Evolutionary conservation across 164 flowering plant species (phyloP), one percentile per base, ranked within the genome.

Genomic region (Saururus chinensis): DNA sequence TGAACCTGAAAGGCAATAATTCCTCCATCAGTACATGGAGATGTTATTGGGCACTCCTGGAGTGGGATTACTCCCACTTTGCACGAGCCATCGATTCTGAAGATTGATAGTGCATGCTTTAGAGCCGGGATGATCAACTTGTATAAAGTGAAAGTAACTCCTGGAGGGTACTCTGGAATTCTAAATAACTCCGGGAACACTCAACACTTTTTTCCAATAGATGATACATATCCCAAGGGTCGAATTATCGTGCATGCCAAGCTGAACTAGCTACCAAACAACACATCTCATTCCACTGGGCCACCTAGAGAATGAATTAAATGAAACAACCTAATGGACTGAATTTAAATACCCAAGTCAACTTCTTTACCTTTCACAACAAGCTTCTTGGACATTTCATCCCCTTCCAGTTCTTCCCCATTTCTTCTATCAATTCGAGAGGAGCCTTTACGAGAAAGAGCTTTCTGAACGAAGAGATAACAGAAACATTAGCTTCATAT

Each of bases 401-500:
- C 75, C 19, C 53, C 25, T 56, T 75, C 78, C 23, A 68, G 66
- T 23, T 71, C 78, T 49, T 71, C 75, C n/a, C 66, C 22, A 30
- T 56, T 35, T 63, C 64, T 59, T 61, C 71, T 68, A 9, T 75
- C 75, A 61, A 63, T 52, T 21, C 78, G 69, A 57, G 53, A 71
- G 53, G 71, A 66, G 21, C 71, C 71, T 65, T 75, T 75, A 8
- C 78, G 73, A 57, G 78, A 67, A 8, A 75, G 75, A 22, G 61
- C 73, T 60, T 62, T 75, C 78, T 75, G 23, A 35, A 37, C 6
- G 26, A 61, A 20, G 24, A 12, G 21, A 51, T 59, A 56, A 59
- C 16, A 30, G 23, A 9, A 23, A 22, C 57, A 53, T 53, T 22
- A 55, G 19, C 0, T 7, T 22, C 24, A 55, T 11, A 10, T 22